These are phyloP conservation scores for Aspergillus olivimuriae DNA, from an alignment of 495 filamentous ascomycete genomes.

Conservation along the genomic window DNA sequence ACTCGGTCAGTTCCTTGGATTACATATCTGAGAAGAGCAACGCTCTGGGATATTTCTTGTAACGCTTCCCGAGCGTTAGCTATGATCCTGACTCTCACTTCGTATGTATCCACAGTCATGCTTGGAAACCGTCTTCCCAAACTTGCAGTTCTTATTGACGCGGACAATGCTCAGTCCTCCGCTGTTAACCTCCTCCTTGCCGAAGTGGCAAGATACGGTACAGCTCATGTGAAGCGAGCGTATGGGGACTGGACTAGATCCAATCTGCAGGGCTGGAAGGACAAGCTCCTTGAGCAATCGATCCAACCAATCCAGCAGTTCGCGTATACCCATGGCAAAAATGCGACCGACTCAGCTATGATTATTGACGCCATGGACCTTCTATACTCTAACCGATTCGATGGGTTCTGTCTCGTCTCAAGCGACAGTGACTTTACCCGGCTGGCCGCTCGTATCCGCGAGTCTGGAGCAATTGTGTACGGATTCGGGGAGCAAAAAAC, in stretches of 20 bases:
- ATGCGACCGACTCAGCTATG: background rate
- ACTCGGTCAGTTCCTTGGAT: background rate
- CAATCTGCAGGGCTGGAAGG: slow-evolving; percentile 1
- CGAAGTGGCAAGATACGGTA: slow-evolving; percentile 1
- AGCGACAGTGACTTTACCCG: background rate
- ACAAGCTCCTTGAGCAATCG: background rate
- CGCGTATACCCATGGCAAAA: background rate
- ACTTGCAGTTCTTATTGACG: slow-evolving; percentile 1
- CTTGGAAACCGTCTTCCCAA: background rate
- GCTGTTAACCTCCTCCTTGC: background rate
- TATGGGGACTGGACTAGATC: background rate
- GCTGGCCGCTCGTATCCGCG: background rate
- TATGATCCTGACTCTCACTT: background rate
- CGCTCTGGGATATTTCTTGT: background rate
- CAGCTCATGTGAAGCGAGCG: background rate
- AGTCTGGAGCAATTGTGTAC: background rate
- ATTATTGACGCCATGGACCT: background rate
- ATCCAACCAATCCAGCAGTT: slow-evolving; percentile 1
- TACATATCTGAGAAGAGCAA: background rate
- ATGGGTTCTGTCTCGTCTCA: background rate
- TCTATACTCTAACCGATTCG: background rate
- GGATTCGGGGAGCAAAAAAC: background rate
- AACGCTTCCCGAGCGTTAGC: background rate
- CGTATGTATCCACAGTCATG: background rate
- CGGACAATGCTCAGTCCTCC: background rate